Conservation (phyloP, 148 eudicot species). For the Oxyria digyna region DNA sequence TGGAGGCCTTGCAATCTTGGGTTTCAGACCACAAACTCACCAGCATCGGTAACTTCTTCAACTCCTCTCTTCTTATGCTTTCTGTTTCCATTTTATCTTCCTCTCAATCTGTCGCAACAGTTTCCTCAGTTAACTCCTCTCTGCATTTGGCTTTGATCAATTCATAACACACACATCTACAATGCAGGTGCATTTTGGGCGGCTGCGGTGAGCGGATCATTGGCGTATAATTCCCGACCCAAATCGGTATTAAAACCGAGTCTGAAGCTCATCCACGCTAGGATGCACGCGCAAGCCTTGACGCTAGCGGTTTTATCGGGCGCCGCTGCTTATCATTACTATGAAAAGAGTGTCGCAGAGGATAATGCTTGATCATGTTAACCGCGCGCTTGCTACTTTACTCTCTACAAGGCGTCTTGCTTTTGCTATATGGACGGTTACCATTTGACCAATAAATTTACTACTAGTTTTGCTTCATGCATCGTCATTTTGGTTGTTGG, state of each 20-base stretch:
- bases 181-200: slow-evolving; percentile 72
- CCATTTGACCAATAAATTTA: background rate
- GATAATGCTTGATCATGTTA: background rate
- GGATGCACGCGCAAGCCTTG: slow-evolving; percentile 85
- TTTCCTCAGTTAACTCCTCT: too few relatives aligned
- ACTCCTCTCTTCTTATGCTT: background rate
- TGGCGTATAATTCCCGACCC: slow-evolving; percentile 41
- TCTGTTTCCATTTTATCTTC: too few relatives aligned
- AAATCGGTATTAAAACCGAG: slow-evolving; percentile 46
- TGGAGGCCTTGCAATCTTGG: slow-evolving; percentile 73
- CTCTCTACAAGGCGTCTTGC: too few relatives aligned
- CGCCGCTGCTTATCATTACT: slow-evolving; percentile 62
- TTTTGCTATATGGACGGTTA: background rate
- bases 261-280: slow-evolving; percentile 77
- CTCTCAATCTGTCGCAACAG: too few relatives aligned
- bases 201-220: slow-evolving; percentile 50
- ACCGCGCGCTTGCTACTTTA: too few relatives aligned
- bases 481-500: background rate
- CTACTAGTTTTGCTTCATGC: background rate
- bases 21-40: slow-evolving; percentile 68
- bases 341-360: slow-evolving; percentile 12
- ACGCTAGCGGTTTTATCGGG: slow-evolving; percentile 69
- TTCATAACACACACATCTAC: background rate
- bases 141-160: background rate
- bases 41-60: slow-evolving; percentile 16